Evolutionary conservation across 1,284 basidiomycete genomes (phyloP).

Genomic region (Schizopora paradoxa): DNA sequence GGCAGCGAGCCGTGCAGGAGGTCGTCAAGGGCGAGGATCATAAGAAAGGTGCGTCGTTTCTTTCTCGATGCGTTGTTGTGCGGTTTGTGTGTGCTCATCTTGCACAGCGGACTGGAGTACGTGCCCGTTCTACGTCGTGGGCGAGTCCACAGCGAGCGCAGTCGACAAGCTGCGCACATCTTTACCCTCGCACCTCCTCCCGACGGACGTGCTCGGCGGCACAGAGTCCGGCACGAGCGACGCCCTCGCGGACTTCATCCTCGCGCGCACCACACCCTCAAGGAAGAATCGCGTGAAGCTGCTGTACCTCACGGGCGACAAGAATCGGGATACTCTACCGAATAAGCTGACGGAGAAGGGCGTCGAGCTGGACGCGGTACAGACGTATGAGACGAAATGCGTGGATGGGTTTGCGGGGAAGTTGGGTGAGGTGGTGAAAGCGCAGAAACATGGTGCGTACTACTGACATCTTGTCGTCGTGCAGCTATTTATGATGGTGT

Average conservation of each 20-base stretch:
- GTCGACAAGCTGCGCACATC: conserved; percentile 35
- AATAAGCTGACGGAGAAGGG: conserved; percentile 39
- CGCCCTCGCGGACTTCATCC: conserved; percentile 59
- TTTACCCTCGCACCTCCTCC: conserved; percentile 30
- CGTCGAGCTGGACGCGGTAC: conserved; percentile 42
- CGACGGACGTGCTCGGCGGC: conserved; percentile 46
- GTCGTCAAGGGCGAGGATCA: conserved; percentile 16
- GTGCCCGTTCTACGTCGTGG: conserved; percentile 72
- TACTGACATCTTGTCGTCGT: background rate
- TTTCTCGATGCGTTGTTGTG: conserved; percentile 4
- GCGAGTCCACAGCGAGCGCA: conserved; percentile 50
- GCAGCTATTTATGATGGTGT: too few species aligned
- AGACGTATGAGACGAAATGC: conserved; percentile 64
- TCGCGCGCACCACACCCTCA: conserved; percentile 20
- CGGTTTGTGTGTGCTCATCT: background rate
- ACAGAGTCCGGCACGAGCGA: conserved; percentile 58
- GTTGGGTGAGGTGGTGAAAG: conserved; percentile 33
- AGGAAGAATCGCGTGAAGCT: conserved; percentile 29
- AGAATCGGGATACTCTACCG: conserved; percentile 67
- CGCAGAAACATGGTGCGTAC: conserved; percentile 26
- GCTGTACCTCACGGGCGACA: conserved; percentile 76
- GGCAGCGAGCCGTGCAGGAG: conserved; percentile 39
- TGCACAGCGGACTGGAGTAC: conserved; percentile 38
- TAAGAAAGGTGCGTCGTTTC: background rate
- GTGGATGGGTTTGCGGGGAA: conserved; percentile 47